phyloP scores from a whole-genome alignment of 2,329 filamentous ascomycete genomes.

The Shiraia bambusicola region DNA sequence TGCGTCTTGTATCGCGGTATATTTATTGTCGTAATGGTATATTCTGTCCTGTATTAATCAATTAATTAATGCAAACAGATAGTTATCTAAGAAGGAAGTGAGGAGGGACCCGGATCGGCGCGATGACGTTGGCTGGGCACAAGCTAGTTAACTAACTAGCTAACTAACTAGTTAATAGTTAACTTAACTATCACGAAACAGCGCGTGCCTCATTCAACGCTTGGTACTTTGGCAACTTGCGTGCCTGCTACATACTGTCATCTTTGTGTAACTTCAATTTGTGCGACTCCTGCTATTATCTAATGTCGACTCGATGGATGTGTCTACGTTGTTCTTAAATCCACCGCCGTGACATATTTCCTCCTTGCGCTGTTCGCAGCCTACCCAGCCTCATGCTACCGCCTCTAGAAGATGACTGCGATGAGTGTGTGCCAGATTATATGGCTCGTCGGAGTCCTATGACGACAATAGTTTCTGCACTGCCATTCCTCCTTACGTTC shows the following conservation, averaged over 20 bases:
- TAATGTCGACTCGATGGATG: conserved; percentile 28
- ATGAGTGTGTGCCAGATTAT: conserved; percentile 59
- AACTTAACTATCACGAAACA: conserved; percentile 16
- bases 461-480: conserved; percentile 60
- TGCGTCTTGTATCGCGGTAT: too few relatives aligned
- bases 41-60: too few relatives aligned
- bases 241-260: conserved; percentile 2
- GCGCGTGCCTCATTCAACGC: conserved; percentile 18
- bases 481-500: conserved; percentile 73
- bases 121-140: conserved; percentile 21
- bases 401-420: conserved; percentile 53
- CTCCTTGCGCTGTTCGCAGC: conserved; percentile 7
- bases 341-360: conserved; percentile 18
- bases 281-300: conserved; percentile 12
- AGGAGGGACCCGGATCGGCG: conserved; percentile 14
- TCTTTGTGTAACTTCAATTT: conserved; percentile 1
- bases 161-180: too few relatives aligned
- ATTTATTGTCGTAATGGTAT: too few relatives aligned
- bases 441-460: conserved; percentile 47
- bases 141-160: conserved; percentile 15
- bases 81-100: too few relatives aligned
- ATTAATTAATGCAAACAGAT: too few relatives aligned
- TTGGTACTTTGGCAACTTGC: conserved; percentile 8
- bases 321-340: conserved; percentile 15
- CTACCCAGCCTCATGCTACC: conserved; percentile 32